A percentile compares a stretch with the other conserved stretches of the same genome.
Conservation (phyloP, 2,329 filamentous ascomycete species). For the Apiospora aurea region DNA sequence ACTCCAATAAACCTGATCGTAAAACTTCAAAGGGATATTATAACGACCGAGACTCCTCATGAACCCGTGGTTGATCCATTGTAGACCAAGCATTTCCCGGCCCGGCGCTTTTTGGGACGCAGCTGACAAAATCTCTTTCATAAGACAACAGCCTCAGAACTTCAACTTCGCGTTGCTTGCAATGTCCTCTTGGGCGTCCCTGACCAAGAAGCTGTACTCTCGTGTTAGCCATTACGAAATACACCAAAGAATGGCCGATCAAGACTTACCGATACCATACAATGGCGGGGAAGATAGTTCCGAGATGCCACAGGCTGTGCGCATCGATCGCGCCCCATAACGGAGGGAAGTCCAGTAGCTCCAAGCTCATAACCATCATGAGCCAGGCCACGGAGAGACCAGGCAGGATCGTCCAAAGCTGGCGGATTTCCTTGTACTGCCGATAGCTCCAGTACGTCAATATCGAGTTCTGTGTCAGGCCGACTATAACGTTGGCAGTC, state of each 20-base stretch:
- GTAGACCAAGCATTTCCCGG: not conserved
- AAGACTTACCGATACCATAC: conserved; percentile 91
- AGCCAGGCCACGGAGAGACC: conserved; percentile 92
- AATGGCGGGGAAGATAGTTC: conserved; percentile 85
- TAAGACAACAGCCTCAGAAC: not conserved
- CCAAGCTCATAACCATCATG: conserved; percentile 91
- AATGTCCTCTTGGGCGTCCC: conserved; percentile 84
- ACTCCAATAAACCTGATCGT: not conserved
- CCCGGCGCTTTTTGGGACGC: not conserved
- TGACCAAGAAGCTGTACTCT: conserved; percentile 76
- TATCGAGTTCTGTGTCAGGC: conserved; percentile 79
- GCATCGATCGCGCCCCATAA: conserved; percentile 85
- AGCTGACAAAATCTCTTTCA: not conserved
- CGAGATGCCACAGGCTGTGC: conserved; percentile 94
- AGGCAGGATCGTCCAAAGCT: conserved; percentile 87
- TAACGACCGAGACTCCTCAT: not conserved
- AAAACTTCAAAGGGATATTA: not conserved
- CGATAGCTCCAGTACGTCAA: conserved; percentile 86
- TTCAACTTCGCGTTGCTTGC: conserved; percentile 44
- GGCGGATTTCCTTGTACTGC: conserved; percentile 74
- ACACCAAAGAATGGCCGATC: conserved; percentile 7
- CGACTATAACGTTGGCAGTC: conserved; percentile 87
- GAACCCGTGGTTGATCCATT: not conserved
- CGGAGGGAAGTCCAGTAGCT: conserved; percentile 92
- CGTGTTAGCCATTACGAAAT: not conserved